Conservation (phyloP, 2,329 filamentous ascomycete genomes). For the Aspergillus clavatus region DNA sequence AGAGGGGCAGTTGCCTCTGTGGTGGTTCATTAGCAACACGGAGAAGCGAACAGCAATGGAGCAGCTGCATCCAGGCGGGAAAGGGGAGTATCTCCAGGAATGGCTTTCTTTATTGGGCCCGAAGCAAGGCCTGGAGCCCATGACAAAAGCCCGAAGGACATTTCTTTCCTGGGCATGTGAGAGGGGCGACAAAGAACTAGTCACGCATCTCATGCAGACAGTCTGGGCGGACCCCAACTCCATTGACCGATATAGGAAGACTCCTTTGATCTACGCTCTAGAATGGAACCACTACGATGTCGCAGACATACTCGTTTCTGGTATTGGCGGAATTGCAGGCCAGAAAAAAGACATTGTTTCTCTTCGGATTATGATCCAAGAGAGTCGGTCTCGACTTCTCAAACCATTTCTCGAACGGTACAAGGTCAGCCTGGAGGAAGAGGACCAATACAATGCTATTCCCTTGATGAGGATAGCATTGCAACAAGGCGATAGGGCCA, state of each 20-base stretch:
- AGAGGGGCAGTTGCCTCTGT: constrained; percentile 12
- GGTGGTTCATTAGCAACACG: constrained; percentile 11
- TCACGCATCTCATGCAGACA: constrained; percentile 7
- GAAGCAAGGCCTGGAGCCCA: constrained; percentile 6
- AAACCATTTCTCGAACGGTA: constrained; percentile 13
- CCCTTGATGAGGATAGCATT: constrained; percentile 12
- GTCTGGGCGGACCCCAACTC: constrained; percentile 14
- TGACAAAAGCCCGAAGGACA: constrained; percentile 13
- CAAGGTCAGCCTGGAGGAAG: constrained; percentile 5
- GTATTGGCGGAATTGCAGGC: not conserved
- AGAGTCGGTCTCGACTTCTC: constrained; percentile 9
- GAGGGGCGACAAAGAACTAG: constrained; percentile 7
- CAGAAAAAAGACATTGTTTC: constrained; percentile 10
- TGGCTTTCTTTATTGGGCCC: constrained; percentile 8
- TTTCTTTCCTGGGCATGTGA: constrained; percentile 16
- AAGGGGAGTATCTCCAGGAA: constrained; percentile 2
- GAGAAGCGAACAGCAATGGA: not conserved
- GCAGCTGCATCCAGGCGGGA: not conserved
- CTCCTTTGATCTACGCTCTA: constrained; percentile 13
- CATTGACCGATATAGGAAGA: constrained; percentile 13
- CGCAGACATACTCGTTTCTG: constrained; percentile 10
- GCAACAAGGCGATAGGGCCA: constrained; percentile 15
- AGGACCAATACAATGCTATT: constrained; percentile 10
- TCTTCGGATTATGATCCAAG: constrained; percentile 11
- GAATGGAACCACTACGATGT: constrained; percentile 14